A percentile compares a stretch with the other conserved stretches of the same genome.
Conservation (phyloP, 257 asterid species). For the Handroanthus guayacan region DNA sequence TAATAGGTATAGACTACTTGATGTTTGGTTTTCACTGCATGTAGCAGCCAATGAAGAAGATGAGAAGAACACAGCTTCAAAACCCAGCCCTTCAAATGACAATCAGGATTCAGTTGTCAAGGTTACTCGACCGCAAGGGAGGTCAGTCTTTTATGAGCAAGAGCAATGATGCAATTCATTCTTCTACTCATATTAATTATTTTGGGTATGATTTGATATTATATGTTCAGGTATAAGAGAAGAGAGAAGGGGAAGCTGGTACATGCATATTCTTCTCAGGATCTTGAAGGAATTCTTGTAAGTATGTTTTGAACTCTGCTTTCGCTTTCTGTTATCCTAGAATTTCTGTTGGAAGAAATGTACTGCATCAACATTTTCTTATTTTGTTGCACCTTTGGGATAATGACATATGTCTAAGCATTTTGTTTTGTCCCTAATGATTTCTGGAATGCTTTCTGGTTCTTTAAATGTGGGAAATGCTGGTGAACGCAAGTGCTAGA, state of each 20-base stretch:
- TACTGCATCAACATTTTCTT: neutral
- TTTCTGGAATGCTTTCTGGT: neutral
- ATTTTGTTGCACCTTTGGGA: slow-evolving; percentile 15
- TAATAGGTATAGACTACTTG: slow-evolving; percentile 7
- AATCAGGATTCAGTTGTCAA: slow-evolving; percentile 52
- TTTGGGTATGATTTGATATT: slow-evolving; percentile 22
- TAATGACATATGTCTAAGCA: neutral
- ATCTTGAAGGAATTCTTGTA: slow-evolving; percentile 97
- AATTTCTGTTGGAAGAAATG: neutral
- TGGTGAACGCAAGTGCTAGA: neutral
- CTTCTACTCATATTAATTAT: neutral
- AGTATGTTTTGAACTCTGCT: slow-evolving; percentile 38
- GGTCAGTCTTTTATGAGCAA: slow-evolving; percentile 49
- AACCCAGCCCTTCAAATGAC: slow-evolving; percentile 41
- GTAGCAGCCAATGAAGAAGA: slow-evolving; percentile 51
- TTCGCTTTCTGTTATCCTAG: slow-evolving; percentile 14
- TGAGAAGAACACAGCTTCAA: slow-evolving; percentile 30
- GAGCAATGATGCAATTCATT: slow-evolving; percentile 3
- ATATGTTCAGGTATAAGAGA: slow-evolving; percentile 69
- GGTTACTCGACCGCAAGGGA: slow-evolving; percentile 93
- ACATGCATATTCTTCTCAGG: slow-evolving; percentile 73
- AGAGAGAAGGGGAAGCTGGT: slow-evolving; percentile 93
- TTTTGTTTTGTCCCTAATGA: neutral
- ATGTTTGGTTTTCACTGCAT: slow-evolving; percentile 28
- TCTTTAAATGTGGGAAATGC: neutral